These are phyloP conservation scores for Aspergillus phoenicis DNA, from an alignment of 2,329 filamentous ascomycete genomes.

Conservation along the genomic window DNA sequence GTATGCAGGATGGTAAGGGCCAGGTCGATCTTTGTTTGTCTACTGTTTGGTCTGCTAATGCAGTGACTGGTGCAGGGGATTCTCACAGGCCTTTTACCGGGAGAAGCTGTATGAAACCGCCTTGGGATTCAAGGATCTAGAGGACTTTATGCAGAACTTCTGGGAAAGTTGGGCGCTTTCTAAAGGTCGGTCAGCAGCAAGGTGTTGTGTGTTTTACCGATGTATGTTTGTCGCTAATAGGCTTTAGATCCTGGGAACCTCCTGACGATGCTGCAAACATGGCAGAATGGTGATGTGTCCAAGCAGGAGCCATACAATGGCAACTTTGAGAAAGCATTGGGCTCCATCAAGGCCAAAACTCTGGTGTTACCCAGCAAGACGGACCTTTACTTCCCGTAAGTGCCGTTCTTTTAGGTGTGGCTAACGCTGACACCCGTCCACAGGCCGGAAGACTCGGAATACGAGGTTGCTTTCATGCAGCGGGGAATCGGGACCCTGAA, in stretches of 20 bases:
- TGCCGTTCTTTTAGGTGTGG: neutral
- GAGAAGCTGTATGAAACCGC: slow-evolving; percentile 66
- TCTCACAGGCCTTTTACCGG: slow-evolving; percentile 77
- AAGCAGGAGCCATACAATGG: slow-evolving; percentile 69
- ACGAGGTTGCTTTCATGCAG: slow-evolving; percentile 68
- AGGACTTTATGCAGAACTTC: slow-evolving; percentile 73
- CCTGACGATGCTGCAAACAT: slow-evolving; percentile 74
- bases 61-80: slow-evolving; percentile 56
- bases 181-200: slow-evolving; percentile 52
- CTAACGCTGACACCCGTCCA: slow-evolving; percentile 12
- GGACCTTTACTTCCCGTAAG: slow-evolving; percentile 76
- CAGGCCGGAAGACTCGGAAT: slow-evolving; percentile 74
- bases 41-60: neutral
- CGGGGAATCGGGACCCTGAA: slow-evolving; percentile 59
- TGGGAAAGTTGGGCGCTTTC: slow-evolving; percentile 75
- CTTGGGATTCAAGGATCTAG: slow-evolving; percentile 68
- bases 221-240: neutral
- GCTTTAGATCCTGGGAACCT: slow-evolving; percentile 69
- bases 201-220: neutral
- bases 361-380: slow-evolving; percentile 72
- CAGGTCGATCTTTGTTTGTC: neutral
- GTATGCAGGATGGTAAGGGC: slow-evolving; percentile 68
- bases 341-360: slow-evolving; percentile 70
- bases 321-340: slow-evolving; percentile 67
- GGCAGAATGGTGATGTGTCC: slow-evolving; percentile 74